These are phyloP conservation scores for Scleroderma citrinum DNA, from an alignment of 768 basidiomycete species.

Conservation along the genomic window DNA sequence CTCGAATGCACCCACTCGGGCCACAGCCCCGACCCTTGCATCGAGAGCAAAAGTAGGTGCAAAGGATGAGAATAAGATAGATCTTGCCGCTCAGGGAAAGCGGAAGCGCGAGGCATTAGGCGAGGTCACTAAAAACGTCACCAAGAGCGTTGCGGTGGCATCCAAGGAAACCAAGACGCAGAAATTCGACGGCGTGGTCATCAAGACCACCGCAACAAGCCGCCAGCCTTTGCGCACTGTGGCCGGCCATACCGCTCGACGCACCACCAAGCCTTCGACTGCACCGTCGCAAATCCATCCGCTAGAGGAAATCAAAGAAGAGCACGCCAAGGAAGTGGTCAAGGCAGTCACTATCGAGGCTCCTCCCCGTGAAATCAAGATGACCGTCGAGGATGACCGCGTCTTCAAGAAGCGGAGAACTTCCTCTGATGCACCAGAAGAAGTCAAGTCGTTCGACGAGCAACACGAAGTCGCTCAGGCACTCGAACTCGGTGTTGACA, in stretches of 20 bases:
- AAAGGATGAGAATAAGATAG: conserved; percentile 37
- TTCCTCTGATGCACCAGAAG: conserved; percentile 55
- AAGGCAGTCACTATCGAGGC: conserved; percentile 5
- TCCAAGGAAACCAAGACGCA: conserved; percentile 44
- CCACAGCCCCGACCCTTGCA: conserved; percentile 35
- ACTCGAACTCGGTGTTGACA: conserved; percentile 37
- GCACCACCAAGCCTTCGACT: conserved; percentile 27
- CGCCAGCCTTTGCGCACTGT: conserved; percentile 57
- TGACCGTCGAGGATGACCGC: conserved; percentile 50
- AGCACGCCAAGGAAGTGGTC: conserved; percentile 30
- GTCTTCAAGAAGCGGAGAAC: conserved; percentile 72
- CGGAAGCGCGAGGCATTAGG: conserved; percentile 72
- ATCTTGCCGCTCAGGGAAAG: conserved; percentile 49
- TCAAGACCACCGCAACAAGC: conserved; percentile 36
- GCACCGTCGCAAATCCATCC: conserved; percentile 16
- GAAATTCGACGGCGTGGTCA: conserved; percentile 58
- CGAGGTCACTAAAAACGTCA: conserved; percentile 58
- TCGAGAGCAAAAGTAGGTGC: conserved; percentile 26
- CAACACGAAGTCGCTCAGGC: conserved; percentile 30
- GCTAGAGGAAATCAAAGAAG: conserved; percentile 27
- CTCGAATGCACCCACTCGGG: conserved; percentile 34
- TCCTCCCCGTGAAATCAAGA: conserved; percentile 35
- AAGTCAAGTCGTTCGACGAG: conserved; percentile 39
- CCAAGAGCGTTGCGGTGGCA: conserved; percentile 33
- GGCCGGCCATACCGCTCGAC: conserved; percentile 33